Evolutionary conservation across 2,329 filamentous ascomycete genomes (phyloP).

Genomic region (Xylariomycetidae sp.): DNA sequence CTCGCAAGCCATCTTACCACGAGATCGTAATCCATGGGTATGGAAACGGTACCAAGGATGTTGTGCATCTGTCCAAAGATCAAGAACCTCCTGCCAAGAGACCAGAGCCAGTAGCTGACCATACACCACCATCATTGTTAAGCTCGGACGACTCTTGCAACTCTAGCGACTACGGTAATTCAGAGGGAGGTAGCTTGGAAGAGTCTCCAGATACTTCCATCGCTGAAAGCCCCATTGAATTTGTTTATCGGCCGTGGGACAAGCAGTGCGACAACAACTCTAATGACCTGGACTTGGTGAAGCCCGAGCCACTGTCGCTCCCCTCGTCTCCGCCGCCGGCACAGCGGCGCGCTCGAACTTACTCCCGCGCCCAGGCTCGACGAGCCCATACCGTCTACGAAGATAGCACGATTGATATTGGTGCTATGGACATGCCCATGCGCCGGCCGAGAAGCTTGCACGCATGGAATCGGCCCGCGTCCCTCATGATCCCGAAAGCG

Average conservation of each 20-base stretch:
- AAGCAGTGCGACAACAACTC: too few relatives aligned
- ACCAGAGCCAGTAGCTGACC: conserved; percentile 2
- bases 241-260: too few relatives aligned
- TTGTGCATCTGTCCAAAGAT: conserved; percentile 8
- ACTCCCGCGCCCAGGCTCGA: neutral
- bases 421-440: too few relatives aligned
- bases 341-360: neutral
- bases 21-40: conserved; percentile 50
- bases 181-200: conserved; percentile 13
- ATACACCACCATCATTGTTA: conserved; percentile 3
- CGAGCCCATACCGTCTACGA: conserved; percentile 1
- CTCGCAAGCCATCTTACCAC: conserved; percentile 29
- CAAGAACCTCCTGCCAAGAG: conserved; percentile 1
- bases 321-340: neutral
- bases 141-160: conserved; percentile 10
- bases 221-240: conserved; percentile 4
- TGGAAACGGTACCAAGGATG: conserved; percentile 44
- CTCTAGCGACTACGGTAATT: conserved; percentile 8
- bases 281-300: too few relatives aligned
- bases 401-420: too few relatives aligned
- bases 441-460: too few relatives aligned
- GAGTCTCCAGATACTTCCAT: conserved; percentile 17
- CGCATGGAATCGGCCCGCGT: too few relatives aligned
- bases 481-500: conserved; percentile 13
- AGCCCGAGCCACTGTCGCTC: neutral